phyloP scores from a whole-genome alignment of 257 asterid species.

The Penstemon davidsonii region DNA sequence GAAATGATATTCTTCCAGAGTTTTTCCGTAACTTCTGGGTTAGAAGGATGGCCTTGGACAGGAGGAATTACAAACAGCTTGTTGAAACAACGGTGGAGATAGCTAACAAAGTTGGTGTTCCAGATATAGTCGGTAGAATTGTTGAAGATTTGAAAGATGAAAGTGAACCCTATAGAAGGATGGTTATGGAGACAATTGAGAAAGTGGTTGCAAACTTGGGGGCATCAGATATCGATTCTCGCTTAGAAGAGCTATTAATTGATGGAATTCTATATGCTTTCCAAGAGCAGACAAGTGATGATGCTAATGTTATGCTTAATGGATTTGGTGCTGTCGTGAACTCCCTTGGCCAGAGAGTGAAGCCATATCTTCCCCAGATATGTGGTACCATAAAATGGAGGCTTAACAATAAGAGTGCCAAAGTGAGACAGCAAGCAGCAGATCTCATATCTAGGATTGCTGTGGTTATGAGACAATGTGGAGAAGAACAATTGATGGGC shows the following conservation, averaged over 20 bases:
- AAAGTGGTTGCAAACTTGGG: conserved; percentile 90
- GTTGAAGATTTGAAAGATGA: conserved; percentile 90
- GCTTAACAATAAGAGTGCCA: conserved; percentile 86
- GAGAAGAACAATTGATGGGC: conserved; percentile 90
- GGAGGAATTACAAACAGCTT: conserved; percentile 84
- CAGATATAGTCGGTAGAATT: conserved; percentile 83
- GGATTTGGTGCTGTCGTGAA: conserved; percentile 96
- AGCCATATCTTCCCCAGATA: conserved; percentile 88
- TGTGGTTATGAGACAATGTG: conserved; percentile 89
- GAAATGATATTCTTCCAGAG: conserved; percentile 87
- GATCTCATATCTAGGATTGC: conserved; percentile 88
- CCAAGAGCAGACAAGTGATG: conserved; percentile 95
- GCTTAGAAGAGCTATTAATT: conserved; percentile 76
- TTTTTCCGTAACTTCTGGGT: conserved; percentile 93
- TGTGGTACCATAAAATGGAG: conserved; percentile 96
- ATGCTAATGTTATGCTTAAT: conserved; percentile 90
- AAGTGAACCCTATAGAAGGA: conserved; percentile 90
- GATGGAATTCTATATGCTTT: conserved; percentile 89
- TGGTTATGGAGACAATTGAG: conserved; percentile 98
- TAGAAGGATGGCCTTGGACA: conserved; percentile 88
- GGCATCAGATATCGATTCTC: conserved; percentile 85
- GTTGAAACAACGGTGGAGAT: conserved; percentile 92
- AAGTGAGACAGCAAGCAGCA: conserved; percentile 90
- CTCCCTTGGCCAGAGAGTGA: conserved; percentile 84
- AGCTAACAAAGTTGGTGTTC: conserved; percentile 89